These are phyloP conservation scores for Phytopythium helicoides DNA, from an alignment of 352 stramenopile species.

Conservation along the genomic window DNA sequence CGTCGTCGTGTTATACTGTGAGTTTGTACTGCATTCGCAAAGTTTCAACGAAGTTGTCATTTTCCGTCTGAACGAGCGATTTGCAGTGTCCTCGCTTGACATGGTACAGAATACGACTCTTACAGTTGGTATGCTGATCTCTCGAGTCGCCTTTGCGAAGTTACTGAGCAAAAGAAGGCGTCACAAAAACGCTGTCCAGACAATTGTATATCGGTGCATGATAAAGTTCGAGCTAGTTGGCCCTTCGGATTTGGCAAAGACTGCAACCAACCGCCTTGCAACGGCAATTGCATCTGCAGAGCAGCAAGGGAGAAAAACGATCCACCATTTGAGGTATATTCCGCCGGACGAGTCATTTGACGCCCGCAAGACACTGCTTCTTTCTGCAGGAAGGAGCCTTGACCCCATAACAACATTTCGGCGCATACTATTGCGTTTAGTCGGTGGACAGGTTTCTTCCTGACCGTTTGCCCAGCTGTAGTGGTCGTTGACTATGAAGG, in stretches of 20 bases:
- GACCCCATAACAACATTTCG: too few relatives aligned
- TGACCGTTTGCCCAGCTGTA: background rate
- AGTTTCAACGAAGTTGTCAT: background rate
- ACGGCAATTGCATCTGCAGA: background rate
- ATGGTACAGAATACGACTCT: slow-evolving; percentile 7
- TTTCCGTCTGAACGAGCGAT: background rate
- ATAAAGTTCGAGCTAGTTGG: slow-evolving; percentile 1
- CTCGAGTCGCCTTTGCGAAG: slow-evolving; percentile 4
- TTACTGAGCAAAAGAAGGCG: background rate
- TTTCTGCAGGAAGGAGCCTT: background rate
- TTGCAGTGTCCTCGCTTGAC: slow-evolving; percentile 1
- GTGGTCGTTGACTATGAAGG: too few relatives aligned
- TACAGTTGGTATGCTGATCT: slow-evolving; percentile 1
- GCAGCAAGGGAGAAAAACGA: background rate
- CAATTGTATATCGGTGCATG: slow-evolving; percentile 3
- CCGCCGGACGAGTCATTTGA: background rate
- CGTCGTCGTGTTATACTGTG: background rate
- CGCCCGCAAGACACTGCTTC: background rate
- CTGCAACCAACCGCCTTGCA: background rate
- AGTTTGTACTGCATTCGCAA: slow-evolving; percentile 1
- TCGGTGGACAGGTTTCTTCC: background rate
- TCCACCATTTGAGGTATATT: background rate
- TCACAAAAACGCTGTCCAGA: background rate
- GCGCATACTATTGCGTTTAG: too few relatives aligned
- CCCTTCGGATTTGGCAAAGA: too few relatives aligned